phyloP scores from a whole-genome alignment of 1,284 basidiomycete species.

The Xerocomus minutiporus region DNA sequence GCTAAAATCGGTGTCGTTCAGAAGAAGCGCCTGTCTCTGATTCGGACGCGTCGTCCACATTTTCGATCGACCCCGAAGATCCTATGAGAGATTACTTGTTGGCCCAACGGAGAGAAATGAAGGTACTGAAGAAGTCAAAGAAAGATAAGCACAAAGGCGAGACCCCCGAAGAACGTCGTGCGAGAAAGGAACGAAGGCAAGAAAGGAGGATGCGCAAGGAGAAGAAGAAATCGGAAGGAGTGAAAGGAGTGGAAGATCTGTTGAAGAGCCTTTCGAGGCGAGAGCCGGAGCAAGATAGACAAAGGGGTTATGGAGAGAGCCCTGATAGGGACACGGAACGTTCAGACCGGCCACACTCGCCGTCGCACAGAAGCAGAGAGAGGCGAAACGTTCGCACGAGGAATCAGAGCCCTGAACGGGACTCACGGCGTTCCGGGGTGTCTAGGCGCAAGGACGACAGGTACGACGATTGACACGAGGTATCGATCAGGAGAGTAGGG shows the following conservation, averaged over 20 bases:
- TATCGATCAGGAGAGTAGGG: conserved; percentile 1
- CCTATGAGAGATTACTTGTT: conserved; percentile 93
- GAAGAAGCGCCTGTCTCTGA: conserved; percentile 56
- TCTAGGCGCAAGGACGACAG: conserved; percentile 2
- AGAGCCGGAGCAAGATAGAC: conserved; percentile 11
- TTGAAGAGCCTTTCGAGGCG: conserved; percentile 32
- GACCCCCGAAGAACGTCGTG: conserved; percentile 71
- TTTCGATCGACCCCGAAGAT: conserved; percentile 88
- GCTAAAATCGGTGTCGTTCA: conserved; percentile 20
- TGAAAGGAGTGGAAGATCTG: conserved; percentile 43
- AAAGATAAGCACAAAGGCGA: conserved; percentile 65
- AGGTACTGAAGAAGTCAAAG: conserved; percentile 55
- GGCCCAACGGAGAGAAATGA: conserved; percentile 64
- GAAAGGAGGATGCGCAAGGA: conserved; percentile 52
- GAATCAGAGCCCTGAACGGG: conserved; percentile 19
- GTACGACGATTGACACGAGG: conserved; percentile 4
- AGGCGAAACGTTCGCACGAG: conserved; percentile 8
- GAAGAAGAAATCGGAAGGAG: conserved; percentile 38
- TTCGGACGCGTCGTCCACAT: conserved; percentile 61
- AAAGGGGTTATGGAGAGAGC: conserved; percentile 5
- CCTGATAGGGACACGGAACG: conserved; percentile 13
- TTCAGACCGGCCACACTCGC: conserved; percentile 11
- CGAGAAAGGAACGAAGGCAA: conserved; percentile 63
- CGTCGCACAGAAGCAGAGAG: conserved; percentile 5
- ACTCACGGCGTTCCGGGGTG: conserved; percentile 1